phyloP scores from a whole-genome alignment of 129 eudicot genomes.

The Glebionis coronaria region DNA sequence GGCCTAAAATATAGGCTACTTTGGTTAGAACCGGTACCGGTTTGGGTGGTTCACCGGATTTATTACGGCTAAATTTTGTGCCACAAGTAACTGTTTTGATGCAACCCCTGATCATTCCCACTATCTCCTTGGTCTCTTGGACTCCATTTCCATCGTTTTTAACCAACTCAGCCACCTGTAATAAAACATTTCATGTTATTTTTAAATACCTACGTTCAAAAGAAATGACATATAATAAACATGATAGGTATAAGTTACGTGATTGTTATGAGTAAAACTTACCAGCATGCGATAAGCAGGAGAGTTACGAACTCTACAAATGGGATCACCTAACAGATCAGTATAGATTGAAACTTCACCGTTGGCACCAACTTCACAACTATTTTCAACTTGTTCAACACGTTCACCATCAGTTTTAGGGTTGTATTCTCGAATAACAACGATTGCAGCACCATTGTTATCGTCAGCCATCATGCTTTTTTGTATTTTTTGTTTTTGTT shows the following conservation, averaged over 20 bases:
- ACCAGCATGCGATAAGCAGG: constrained; percentile 96
- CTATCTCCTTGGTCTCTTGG: constrained; percentile 50
- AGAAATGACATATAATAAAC: too few relatives aligned
- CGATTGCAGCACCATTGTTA: constrained; percentile 21
- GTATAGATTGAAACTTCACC: constrained; percentile 79
- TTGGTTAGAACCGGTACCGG: constrained; percentile 62
- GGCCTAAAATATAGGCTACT: constrained; percentile 83
- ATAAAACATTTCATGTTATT: not conserved
- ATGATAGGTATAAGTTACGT: too few relatives aligned
- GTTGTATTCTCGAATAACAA: constrained; percentile 63
- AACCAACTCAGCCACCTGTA: constrained; percentile 77
- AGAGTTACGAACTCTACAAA: constrained; percentile 90
- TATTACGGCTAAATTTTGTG: constrained; percentile 40
- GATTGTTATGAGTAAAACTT: not conserved
- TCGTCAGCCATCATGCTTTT: constrained; percentile 28
- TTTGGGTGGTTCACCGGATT: constrained; percentile 19
- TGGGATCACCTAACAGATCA: constrained; percentile 96
- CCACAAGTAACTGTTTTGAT: constrained; percentile 92
- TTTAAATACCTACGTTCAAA: too few relatives aligned
- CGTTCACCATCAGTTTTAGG: constrained; percentile 38
- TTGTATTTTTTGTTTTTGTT: not conserved
- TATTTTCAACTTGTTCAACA: constrained; percentile 79
- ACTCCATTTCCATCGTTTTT: constrained; percentile 17
- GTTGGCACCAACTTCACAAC: constrained; percentile 89
- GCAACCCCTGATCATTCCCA: constrained; percentile 90